These are phyloP conservation scores for Aspergillus costaricaensis DNA, from an alignment of 2,329 filamentous ascomycete species.

Conservation along the genomic window DNA sequence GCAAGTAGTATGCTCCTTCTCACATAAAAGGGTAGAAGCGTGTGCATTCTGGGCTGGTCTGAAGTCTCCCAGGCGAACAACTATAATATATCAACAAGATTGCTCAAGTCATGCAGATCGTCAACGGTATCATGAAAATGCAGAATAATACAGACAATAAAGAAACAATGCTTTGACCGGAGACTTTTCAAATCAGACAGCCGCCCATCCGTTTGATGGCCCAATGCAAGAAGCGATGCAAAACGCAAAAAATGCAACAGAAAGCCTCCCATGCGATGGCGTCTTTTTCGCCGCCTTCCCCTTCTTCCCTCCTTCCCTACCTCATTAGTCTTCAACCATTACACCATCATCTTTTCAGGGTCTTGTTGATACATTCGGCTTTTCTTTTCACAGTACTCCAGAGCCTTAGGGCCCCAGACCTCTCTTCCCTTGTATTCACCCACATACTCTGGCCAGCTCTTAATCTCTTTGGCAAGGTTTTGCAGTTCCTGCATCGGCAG, in stretches of 20 bases:
- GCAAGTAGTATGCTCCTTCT: too few species aligned
- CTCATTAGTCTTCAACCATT: conserved; percentile 5
- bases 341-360: conserved; percentile 20
- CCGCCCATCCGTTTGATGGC: conserved; percentile 26
- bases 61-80: not conserved
- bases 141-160: conserved; percentile 11
- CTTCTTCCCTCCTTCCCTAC: conserved; percentile 9
- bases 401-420: conserved; percentile 45
- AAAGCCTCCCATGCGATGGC: conserved; percentile 13
- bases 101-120: too few species aligned
- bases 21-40: not conserved
- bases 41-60: not conserved
- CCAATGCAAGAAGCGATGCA: conserved; percentile 12
- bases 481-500: conserved; percentile 44
- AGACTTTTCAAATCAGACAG: conserved; percentile 27
- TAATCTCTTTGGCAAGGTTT: conserved; percentile 47
- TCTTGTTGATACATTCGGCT: conserved; percentile 15
- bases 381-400: conserved; percentile 39
- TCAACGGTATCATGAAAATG: too few species aligned
- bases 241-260: conserved; percentile 20
- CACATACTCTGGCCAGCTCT: conserved; percentile 49
- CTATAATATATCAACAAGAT: too few species aligned
- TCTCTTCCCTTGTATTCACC: conserved; percentile 48
- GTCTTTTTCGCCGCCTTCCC: conserved; percentile 10
- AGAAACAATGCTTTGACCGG: conserved; percentile 13